These are phyloP conservation scores for Stentor roeselii DNA, from an alignment of 73 alveolate species.

Conservation along the genomic window DNA sequence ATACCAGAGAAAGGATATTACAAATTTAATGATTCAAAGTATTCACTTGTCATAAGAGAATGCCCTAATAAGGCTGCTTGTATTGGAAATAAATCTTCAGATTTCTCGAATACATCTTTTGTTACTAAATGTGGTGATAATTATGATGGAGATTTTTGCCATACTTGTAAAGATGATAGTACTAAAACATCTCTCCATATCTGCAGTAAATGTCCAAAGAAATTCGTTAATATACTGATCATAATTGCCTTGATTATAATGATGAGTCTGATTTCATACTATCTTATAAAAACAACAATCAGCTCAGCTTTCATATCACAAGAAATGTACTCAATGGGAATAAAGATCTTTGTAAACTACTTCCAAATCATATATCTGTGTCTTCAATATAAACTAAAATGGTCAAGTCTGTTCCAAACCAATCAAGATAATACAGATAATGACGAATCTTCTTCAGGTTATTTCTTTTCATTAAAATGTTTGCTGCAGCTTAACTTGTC, in stretches of 20 bases:
- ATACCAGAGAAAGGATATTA: background rate
- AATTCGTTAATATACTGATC: conserved; percentile 25
- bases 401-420: background rate
- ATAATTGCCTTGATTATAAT: conserved; percentile 15
- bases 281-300: conserved; percentile 34
- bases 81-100: conserved; percentile 25
- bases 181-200: conserved; percentile 14
- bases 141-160: conserved; percentile 53
- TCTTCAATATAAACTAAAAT: background rate
- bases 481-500: background rate
- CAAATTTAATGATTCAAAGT: background rate
- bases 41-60: background rate
- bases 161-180: conserved; percentile 47
- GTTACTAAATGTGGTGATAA: conserved; percentile 38
- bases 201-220: conserved; percentile 59
- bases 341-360: conserved; percentile 51
- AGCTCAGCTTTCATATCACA: conserved; percentile 43
- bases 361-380: conserved; percentile 32
- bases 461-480: background rate
- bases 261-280: conserved; percentile 23
- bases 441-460: background rate
- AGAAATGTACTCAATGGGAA: conserved; percentile 29
- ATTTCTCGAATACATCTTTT: conserved; percentile 14
- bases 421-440: background rate
- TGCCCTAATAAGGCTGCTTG: conserved; percentile 43